phyloP scores from a whole-genome alignment of 2,329 filamentous ascomycete species.

The Karstenula rhodostoma region DNA sequence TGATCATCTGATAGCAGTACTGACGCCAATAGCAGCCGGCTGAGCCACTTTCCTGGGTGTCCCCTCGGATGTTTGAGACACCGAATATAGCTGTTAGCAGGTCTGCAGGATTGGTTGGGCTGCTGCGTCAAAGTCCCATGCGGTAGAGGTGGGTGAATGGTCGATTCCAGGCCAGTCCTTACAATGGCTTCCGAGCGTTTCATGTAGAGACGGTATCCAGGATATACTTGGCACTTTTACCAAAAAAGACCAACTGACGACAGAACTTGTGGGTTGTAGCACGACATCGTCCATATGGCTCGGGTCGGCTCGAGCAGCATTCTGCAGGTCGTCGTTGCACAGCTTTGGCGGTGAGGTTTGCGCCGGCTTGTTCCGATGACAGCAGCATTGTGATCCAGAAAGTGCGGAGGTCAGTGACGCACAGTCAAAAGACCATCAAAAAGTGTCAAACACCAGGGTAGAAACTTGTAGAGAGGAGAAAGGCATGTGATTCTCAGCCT shows the following conservation, averaged over 20 bases:
- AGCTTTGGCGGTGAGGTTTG: conserved; percentile 42
- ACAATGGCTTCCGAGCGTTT: conserved; percentile 30
- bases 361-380: conserved; percentile 4
- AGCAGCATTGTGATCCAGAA: neutral
- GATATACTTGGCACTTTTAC: conserved; percentile 13
- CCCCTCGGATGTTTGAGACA: conserved; percentile 28
- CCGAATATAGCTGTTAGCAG: conserved; percentile 19
- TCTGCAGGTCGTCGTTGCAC: conserved; percentile 34
- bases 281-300: conserved; percentile 12
- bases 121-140: conserved; percentile 3
- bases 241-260: neutral
- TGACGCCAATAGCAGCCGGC: conserved; percentile 18
- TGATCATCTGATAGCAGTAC: conserved; percentile 44
- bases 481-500: neutral
- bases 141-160: neutral
- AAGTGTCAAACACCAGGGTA: neutral
- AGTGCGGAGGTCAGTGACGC: conserved; percentile 2
- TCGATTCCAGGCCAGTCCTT: conserved; percentile 14
- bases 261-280: conserved; percentile 12
- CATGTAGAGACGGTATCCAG: conserved; percentile 33
- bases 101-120: conserved; percentile 16
- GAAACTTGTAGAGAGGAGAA: neutral
- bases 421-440: neutral
- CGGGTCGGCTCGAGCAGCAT: conserved; percentile 9
- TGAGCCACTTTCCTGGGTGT: conserved; percentile 36